Evolutionary conservation across 768 basidiomycete genomes (phyloP), one percentile per base, ranked within the genome.

Genomic region (Pleurotus pulmonarius): DNA sequence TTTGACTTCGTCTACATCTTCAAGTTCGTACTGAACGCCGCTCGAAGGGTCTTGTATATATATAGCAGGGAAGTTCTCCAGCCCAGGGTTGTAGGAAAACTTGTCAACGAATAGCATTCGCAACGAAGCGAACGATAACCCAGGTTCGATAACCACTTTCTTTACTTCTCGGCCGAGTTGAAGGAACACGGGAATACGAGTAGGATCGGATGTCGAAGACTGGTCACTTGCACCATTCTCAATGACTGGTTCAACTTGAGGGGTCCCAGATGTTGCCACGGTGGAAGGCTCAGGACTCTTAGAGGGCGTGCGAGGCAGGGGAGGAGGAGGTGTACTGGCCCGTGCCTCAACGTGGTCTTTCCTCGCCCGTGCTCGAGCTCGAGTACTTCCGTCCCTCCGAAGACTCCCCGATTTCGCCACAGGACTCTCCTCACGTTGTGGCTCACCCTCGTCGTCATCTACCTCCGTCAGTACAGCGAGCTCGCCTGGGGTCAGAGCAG

Each of bases 11-110:
- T 91, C 90, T 56, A 93, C 84, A 67, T 98, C 93, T 68, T 99
- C 96, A 56, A 98, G 75, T 71, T 98, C 95, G 67, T 96, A 99
- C 66, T 94, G 90, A 49, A 98, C 91, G 11, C 94, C 94, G 58
- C 91, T 94, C 41, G 85, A 84, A 3, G 89, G 89, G 73, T 98
- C 96, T 8, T 92, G 87, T 53, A 98, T 88, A 66, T 98, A 98
- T 46, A 99, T 96, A 11, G 90, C 90, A 22, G 95, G 94, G 64
- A 96, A 97, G 65, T 94, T 91, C 56, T 93, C 93, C 70, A 88
- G 79, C 0, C 94, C 94, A 0, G 96, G 93, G 65, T 88, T 93
- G 68, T 96, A 98, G 29, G 89, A 87, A 65, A 99, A 99, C 67
- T 85, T 89, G 74, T 97, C 95, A 61, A 97, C 90, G 64, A 98